Evolutionary conservation across 2,329 filamentous ascomycete genomes (phyloP).

Genomic region (Zymoseptoria pseudotritici): DNA sequence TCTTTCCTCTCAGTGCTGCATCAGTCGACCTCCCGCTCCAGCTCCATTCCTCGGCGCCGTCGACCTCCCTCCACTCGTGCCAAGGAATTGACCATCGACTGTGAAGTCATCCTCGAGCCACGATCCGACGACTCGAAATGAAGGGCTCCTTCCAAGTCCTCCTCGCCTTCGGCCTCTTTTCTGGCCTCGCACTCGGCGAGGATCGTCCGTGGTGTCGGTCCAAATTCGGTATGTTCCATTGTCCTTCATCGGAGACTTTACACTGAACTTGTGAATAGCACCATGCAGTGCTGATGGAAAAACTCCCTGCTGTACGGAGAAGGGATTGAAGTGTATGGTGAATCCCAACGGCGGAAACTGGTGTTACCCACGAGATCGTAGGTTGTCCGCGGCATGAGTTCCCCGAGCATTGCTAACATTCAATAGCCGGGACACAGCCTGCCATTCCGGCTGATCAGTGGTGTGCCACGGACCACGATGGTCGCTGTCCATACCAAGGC

Average conservation of each 20-base stretch:
- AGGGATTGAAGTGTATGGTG: neutral
- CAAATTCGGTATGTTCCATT: neutral
- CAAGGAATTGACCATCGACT: conserved; percentile 73
- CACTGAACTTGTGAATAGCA: neutral
- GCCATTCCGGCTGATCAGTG: neutral
- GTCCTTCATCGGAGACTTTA: neutral
- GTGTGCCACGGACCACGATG: neutral
- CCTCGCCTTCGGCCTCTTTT: neutral
- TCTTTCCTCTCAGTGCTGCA: conserved; percentile 39
- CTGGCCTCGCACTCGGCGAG: neutral
- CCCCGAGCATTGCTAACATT: neutral
- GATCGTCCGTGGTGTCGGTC: neutral
- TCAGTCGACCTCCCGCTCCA: conserved; percentile 7
- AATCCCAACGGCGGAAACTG: neutral
- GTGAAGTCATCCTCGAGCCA: conserved; percentile 78
- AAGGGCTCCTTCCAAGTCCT: neutral
- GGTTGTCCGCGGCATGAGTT: neutral
- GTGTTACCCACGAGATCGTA: neutral
- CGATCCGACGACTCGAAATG: conserved; percentile 73
- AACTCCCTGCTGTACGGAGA: neutral
- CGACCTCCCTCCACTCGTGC: conserved; percentile 21
- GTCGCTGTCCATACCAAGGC: neutral
- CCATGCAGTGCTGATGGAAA: neutral
- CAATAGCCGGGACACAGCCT: neutral
- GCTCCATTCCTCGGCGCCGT: conserved; percentile 9